Conservation (phyloP, 805 yeast species). For the Starmerella ratchasimensis region DNA sequence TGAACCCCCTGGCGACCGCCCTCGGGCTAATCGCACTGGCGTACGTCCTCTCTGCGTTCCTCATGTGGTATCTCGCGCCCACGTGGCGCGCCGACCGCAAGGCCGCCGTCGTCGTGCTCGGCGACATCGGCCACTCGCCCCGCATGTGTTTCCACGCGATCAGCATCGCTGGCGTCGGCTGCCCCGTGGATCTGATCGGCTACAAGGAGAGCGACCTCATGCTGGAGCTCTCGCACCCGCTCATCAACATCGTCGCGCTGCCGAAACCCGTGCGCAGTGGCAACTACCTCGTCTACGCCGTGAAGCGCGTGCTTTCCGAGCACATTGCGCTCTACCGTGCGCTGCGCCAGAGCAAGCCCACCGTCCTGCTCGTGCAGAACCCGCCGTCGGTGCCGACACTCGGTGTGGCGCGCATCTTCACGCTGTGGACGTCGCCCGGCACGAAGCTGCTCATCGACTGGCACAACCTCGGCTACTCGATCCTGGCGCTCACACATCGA, state of each 20-base stretch:
- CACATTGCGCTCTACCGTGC: constrained; percentile 34
- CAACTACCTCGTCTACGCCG: constrained; percentile 47
- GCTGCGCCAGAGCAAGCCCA: constrained; percentile 29
- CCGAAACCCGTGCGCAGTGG: constrained; percentile 18
- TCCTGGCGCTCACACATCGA: constrained; percentile 44
- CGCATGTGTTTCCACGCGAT: constrained; percentile 83
- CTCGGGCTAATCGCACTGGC: constrained; percentile 9
- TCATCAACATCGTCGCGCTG: constrained; percentile 24
- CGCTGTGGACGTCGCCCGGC: constrained; percentile 35
- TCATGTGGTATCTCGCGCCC: constrained; percentile 16
- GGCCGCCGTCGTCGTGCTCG: constrained; percentile 69
- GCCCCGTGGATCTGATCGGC: constrained; percentile 73
- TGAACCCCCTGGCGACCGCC: constrained; percentile 10
- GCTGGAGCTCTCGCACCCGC: constrained; percentile 20
- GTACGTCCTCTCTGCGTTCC: constrained; percentile 12
- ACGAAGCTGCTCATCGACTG: constrained; percentile 73
- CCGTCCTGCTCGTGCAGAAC: constrained; percentile 54
- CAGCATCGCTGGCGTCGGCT: constrained; percentile 55
- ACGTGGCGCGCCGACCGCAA: constrained; percentile 31
- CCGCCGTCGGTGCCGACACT: constrained; percentile 88
- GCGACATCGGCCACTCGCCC: constrained; percentile 92
- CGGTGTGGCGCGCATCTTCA: constrained; percentile 44
- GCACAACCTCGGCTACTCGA: constrained; percentile 88
- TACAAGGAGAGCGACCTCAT: constrained; percentile 31
- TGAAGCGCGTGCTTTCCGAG: constrained; percentile 47